phyloP scores from a whole-genome alignment of 257 asterid species.

The Echites panduratus region DNA sequence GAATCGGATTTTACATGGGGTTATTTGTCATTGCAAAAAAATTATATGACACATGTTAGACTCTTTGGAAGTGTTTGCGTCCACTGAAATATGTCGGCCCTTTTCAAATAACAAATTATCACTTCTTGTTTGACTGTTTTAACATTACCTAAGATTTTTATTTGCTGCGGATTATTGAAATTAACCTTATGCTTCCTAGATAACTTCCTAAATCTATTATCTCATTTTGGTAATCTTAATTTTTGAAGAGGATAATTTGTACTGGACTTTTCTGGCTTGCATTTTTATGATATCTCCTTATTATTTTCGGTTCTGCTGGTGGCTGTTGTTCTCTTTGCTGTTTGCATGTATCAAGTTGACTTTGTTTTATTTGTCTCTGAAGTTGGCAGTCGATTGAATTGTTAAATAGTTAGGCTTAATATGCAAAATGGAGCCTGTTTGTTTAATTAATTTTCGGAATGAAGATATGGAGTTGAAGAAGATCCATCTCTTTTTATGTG shows the following conservation, averaged over 20 bases:
- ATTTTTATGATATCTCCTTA: not conserved
- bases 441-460: not conserved
- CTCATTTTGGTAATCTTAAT: not conserved
- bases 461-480: not conserved
- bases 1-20: not conserved
- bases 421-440: not conserved
- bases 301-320: not conserved
- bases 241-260: not conserved
- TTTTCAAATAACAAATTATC: not conserved
- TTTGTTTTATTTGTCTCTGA: not conserved
- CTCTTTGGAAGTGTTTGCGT: not conserved
- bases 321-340: not conserved
- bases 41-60: too few species aligned
- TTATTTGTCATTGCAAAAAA: too few species aligned
- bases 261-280: not conserved
- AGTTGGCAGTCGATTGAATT: not conserved
- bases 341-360: not conserved
- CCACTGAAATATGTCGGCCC: not conserved
- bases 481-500: not conserved
- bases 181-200: not conserved
- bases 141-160: not conserved
- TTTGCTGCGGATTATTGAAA: not conserved
- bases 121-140: not conserved
- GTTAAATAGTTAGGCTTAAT: not conserved
- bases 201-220: not conserved